phyloP scores from a whole-genome alignment of 495 filamentous ascomycete species.

The Neurospora intermedia region DNA sequence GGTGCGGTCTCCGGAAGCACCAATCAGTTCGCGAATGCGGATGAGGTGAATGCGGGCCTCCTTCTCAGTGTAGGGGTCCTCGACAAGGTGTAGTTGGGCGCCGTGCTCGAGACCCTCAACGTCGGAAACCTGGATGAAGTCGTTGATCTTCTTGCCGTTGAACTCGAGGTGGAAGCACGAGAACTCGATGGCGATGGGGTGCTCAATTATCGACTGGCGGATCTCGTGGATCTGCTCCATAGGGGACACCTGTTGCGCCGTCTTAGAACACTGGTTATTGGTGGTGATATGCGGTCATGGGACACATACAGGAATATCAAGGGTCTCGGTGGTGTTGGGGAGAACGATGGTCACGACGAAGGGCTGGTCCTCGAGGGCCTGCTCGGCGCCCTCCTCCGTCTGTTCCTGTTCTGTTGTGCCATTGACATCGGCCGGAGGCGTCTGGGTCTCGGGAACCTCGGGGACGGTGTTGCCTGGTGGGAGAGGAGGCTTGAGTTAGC shows the following conservation, averaged over 20 bases:
- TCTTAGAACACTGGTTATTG: constrained; percentile 12
- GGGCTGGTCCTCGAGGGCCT: constrained; percentile 32
- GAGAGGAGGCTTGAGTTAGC: neutral
- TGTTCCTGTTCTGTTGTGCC: constrained; percentile 2
- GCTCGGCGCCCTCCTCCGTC: constrained; percentile 17
- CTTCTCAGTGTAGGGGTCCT: constrained; percentile 98
- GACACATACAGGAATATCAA: constrained; percentile 67
- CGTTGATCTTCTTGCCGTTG: constrained; percentile 76
- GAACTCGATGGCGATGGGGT: constrained; percentile 89
- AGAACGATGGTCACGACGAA: constrained; percentile 58
- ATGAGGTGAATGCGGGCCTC: constrained; percentile 92
- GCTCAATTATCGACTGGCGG: constrained; percentile 89
- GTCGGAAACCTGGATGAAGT: constrained; percentile 89
- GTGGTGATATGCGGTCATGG: constrained; percentile 1
- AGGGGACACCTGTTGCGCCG: constrained; percentile 58
- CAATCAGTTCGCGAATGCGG: constrained; percentile 81
- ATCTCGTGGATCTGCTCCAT: constrained; percentile 97
- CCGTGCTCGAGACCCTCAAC: constrained; percentile 65
- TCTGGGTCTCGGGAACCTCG: constrained; percentile 11
- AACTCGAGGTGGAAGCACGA: constrained; percentile 97
- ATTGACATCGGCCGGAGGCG: constrained; percentile 6
- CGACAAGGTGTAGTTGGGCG: constrained; percentile 69
- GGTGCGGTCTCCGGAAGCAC: constrained; percentile 76
- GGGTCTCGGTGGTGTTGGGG: constrained; percentile 66
- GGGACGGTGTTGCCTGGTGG: constrained; percentile 12